These are phyloP conservation scores for Silene latifolia DNA, from an alignment of 148 eudicot species.

Conservation along the genomic window DNA sequence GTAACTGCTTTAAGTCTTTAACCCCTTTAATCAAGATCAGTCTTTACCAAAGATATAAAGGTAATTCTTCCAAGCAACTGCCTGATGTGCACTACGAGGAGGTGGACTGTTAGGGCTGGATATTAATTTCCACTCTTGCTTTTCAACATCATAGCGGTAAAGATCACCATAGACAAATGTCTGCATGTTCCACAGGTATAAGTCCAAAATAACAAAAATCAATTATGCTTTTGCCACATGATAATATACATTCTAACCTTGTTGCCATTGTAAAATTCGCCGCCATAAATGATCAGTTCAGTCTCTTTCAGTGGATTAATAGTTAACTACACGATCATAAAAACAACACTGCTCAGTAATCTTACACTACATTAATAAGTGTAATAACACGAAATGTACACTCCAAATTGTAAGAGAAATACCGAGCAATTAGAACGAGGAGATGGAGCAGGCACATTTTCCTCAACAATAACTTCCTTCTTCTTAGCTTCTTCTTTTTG, in stretches of 20 bases:
- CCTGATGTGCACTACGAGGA: constrained; percentile 97
- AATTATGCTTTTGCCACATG: not conserved
- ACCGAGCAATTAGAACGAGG: constrained; percentile 95
- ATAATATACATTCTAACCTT: constrained; percentile 46
- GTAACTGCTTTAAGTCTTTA: not conserved
- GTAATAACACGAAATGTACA: not conserved
- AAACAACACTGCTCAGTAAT: constrained; percentile 11
- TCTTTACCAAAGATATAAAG: constrained; percentile 73
- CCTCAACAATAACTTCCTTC: constrained; percentile 86
- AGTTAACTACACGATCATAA: constrained; percentile 52
- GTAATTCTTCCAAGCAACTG: constrained; percentile 95
- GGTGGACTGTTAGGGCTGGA: constrained; percentile 99
- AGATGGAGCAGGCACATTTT: constrained; percentile 88
- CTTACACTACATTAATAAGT: not conserved
- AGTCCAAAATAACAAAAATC: constrained; percentile 12
- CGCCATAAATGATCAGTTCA: constrained; percentile 84
- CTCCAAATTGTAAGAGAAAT: constrained; percentile 12
- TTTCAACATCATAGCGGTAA: constrained; percentile 84
- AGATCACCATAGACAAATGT: constrained; percentile 97
- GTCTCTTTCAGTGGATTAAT: constrained; percentile 94
- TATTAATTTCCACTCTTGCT: constrained; percentile 87
- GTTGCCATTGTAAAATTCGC: constrained; percentile 96
- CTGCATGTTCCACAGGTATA: constrained; percentile 42
- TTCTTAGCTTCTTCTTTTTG: constrained; percentile 99
- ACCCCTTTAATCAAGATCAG: constrained; percentile 7